Base-by-base conservation (phyloP, 495 filamentous ascomycete genomes). In the Geopyxis carbonaria region DNA sequence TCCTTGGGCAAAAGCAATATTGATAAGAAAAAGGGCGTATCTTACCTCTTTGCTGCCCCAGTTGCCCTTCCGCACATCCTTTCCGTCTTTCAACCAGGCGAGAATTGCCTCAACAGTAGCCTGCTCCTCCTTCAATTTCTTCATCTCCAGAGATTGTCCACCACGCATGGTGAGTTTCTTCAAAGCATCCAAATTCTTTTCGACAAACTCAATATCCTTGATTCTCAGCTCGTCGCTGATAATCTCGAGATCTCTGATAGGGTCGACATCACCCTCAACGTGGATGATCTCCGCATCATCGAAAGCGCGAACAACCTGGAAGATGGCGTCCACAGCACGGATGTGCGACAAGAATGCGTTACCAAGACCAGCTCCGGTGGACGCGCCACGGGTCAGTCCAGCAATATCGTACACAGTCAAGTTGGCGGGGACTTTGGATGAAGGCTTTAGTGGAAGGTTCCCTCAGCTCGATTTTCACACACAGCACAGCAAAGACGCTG, bases 261-360 rank as follows among this genome's bases (percentile, higher is more conserved):
- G 91, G 60, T 99, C 77, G 45, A 95, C 91, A 57, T 95, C 91
- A 52, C 91, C 91, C 68, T 99, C 91, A 51, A 99, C 81, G 68
- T 99, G 91, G 58, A 93, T 95, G 58, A 99, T 95, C 62, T 99
- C 91, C 28, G 87, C 89, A 66, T 99, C 91, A 57, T 99, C 91
- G 63, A 99, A 99, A 65, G 80, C 93, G 49, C 91, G 76, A 25
- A 99, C 91, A 29, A 99, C 91, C 66, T 95, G 86, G 71, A 94
- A 99, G 64, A 99, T 93, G 59, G 91, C 91, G 66, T 99, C 91
- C 64, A 99, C 91, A 38, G 89, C 91, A 56, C 91, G 83, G 53
- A 99, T 99, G 60, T 99, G 91, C 10, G 87, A 94, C 61, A 99
- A 66, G 72, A 99, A 99, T 44, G 86, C 74, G 62, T 99, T 99